phyloP scores from a whole-genome alignment of 1,284 basidiomycete genomes.

The Marasmius tenuissimus region DNA sequence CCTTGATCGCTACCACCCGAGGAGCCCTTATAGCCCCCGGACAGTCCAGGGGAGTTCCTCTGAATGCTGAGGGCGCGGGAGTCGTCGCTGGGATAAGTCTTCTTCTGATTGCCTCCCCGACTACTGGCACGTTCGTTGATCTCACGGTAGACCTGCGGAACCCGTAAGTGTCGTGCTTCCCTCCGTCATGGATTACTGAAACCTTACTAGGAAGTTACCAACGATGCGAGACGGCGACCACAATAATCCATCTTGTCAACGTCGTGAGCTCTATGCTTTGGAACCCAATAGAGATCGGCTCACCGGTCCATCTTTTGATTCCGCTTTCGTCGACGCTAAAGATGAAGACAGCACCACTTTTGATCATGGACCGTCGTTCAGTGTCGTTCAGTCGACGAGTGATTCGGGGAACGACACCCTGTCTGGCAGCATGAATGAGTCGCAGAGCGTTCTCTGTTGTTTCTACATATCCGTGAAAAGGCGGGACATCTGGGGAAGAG shows the following conservation, averaged over 20 bases:
- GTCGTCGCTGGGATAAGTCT: constrained; percentile 43
- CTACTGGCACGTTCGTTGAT: constrained; percentile 62
- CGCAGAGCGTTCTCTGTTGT: constrained; percentile 78
- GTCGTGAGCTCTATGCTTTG: not conserved
- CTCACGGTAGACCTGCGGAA: constrained; percentile 67
- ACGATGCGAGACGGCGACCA: constrained; percentile 84
- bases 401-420: constrained; percentile 73
- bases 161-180: constrained; percentile 1
- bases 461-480: constrained; percentile 71
- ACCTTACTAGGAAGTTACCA: constrained; percentile 73
- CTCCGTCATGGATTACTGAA: not conserved
- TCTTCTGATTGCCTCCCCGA: constrained; percentile 42
- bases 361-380: constrained; percentile 71
- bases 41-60: constrained; percentile 29
- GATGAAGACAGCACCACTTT: constrained; percentile 79
- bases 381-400: constrained; percentile 77
- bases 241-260: constrained; percentile 59
- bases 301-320: constrained; percentile 81
- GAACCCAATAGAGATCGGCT: constrained; percentile 6
- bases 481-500: constrained; percentile 45
- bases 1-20: constrained; percentile 44
- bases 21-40: constrained; percentile 9
- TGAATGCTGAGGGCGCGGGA: constrained; percentile 30
- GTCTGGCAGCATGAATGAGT: constrained; percentile 74
- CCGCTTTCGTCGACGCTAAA: constrained; percentile 82